Conservation (phyloP, 75 land plant species). For the Pinus albicaulis region DNA sequence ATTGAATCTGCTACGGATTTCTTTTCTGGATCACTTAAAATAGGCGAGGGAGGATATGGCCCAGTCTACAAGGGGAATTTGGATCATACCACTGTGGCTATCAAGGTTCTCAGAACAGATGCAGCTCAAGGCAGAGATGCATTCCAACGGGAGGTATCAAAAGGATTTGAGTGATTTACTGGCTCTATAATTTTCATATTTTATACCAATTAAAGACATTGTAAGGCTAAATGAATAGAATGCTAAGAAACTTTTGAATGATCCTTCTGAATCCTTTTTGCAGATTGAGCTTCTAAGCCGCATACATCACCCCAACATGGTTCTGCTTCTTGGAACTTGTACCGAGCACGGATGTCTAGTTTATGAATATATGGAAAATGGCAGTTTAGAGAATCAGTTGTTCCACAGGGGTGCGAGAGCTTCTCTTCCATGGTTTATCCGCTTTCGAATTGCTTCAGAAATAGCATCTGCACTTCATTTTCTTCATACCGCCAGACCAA, state of each 20-base stretch:
- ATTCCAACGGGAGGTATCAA: conserved; percentile 61
- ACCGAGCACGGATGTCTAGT: conserved; percentile 41
- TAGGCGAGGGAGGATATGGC: conserved; percentile 61
- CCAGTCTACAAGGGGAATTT: conserved; percentile 59
- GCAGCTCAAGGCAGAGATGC: conserved; percentile 51
- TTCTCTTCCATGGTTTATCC: conserved; percentile 57
- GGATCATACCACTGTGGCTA: conserved; percentile 60
- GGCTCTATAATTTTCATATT: background rate
- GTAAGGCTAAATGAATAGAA: background rate
- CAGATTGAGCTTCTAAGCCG: conserved; percentile 47
- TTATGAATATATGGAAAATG: conserved; percentile 48
- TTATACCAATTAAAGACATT: background rate
- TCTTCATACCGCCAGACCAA: conserved; percentile 58
- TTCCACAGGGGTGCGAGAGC: conserved; percentile 16
- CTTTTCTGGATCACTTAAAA: conserved; percentile 28
- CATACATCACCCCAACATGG: conserved; percentile 46
- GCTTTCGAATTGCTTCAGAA: conserved; percentile 70
- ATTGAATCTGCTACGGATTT: conserved; percentile 42
- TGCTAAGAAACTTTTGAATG: background rate
- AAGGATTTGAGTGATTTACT: background rate
- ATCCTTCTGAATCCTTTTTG: background rate
- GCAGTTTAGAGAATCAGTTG: conserved; percentile 46
- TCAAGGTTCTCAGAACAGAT: conserved; percentile 60
- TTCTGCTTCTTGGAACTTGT: conserved; percentile 41
- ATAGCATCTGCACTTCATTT: conserved; percentile 65